Base-by-base conservation (phyloP, 106 monocot species). In the Apostasia ramifera region DNA sequence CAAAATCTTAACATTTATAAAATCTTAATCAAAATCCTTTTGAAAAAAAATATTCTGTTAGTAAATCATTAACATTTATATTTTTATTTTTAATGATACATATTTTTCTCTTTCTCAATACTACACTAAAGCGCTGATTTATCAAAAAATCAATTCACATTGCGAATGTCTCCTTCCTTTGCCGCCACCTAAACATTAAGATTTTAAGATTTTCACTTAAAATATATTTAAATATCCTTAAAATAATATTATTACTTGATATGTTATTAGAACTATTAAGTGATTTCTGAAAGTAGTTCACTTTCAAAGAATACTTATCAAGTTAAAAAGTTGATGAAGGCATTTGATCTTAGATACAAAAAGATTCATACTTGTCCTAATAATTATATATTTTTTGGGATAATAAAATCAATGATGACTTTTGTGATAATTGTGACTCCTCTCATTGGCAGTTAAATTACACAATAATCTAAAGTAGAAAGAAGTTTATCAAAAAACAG, bases 311-410 rank as follows among this genome's bases (percentile, higher is more conserved):
- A 38, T 11, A 52, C 8, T 13, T 68, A 40, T 53, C 39, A 53
- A 13, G 37, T 49, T 1, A 49, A 52, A 14, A 67, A 67, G 50
- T 1, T 51, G 1, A 67, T 67, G 3, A 15, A 10, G 10, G 51
- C 15, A 4, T 52, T 51, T 1, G 66, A 37, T 12, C 47, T 70
- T 40, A 39, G 9, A 15, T 59, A 40, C 37, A 10, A 40, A 3
- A 59, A 59, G 11, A 71, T 71, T 39, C 37, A 59, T 71, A 37
- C 59, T 39, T 71, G 71, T 41, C 11, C 2, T 40, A 71, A 71
- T 71, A 55, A 69, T 55, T 69, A 1, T 51, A 49, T 60, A 11
- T 49, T 71, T 60, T 49, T 26, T 59, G 49, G 40, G 47, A 70
- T 7, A 12, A 51, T 11, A 51, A 5, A 39, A 44, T 6, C 1